These are phyloP conservation scores for Asparagopsis taxiformis DNA, from an alignment of 31 red algal genomes.

Conservation along the genomic window DNA sequence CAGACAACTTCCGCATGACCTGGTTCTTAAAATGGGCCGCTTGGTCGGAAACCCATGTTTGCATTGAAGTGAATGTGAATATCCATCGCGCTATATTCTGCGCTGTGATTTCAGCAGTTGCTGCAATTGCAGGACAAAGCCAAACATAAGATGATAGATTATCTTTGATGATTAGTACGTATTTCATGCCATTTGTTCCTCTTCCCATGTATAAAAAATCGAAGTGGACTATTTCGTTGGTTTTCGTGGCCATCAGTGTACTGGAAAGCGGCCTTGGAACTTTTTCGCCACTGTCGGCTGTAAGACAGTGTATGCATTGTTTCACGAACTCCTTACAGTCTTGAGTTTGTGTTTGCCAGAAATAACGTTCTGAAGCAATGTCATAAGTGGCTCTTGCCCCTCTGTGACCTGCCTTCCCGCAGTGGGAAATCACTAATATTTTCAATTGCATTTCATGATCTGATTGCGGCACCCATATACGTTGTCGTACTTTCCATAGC, in stretches of 20 bases:
- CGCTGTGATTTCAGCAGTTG: neutral
- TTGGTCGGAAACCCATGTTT: neutral
- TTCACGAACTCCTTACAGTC: neutral
- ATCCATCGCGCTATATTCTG: neutral
- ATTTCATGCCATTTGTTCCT: neutral
- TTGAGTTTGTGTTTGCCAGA: neutral
- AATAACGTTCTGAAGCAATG: neutral
- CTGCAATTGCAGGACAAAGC: neutral
- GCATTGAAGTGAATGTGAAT: neutral
- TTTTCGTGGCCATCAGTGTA: neutral
- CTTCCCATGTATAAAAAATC: conserved; percentile 1
- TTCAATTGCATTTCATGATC: neutral
- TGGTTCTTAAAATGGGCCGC: neutral
- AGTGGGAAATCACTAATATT: neutral
- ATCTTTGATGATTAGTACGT: neutral
- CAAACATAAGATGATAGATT: neutral
- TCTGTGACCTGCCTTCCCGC: neutral
- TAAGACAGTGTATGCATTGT: neutral
- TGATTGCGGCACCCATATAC: neutral
- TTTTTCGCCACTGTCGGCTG: neutral
- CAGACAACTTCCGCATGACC: neutral
- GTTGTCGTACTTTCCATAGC: neutral
- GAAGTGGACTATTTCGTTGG: neutral
- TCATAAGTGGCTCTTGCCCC: neutral
- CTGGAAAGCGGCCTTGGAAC: neutral